Base-by-base conservation (phyloP, 495 filamentous ascomycete genomes). In the Aspergillus avenaceus region DNA sequence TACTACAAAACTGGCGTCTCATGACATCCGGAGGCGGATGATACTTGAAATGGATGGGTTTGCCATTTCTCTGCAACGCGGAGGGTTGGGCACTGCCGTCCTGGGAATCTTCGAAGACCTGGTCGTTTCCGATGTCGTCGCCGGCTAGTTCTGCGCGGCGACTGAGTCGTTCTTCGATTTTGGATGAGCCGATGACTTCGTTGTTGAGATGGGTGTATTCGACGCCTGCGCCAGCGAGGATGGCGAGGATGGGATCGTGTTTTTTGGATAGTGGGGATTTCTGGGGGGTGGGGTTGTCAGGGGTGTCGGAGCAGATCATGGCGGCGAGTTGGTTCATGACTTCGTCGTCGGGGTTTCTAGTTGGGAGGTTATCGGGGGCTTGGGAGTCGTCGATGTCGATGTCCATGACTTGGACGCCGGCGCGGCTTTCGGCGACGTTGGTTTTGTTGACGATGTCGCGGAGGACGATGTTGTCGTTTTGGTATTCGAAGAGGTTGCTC, bases 381-480 rank as follows among this genome's bases (percentile, higher is more conserved):
- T 50, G 44, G 45, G 14, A 27, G n/a, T 79, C 72, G 22, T 85
- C 77, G 14, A 88, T 67, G 29, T 96, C 82, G 29, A 95, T 69
- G 24, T 85, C 87, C 44, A 84, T 74, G 37, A 97, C 82, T 25
- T 82, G 77, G 8, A 98, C 88, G 1, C 90, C 95, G 2, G 85
- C 90, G 56, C 84, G 86, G 41, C 87, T 88, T 71, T 98, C 93
- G 4, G 93, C 93, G 36, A 98, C 81, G 63, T 98, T 97, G 44
- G 93, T 97, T 63, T 96, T 96, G 70, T 97, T 96, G 51, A 98
- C 87, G 53, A 97, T 96, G 37, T 97, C 88, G 19, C 88, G 78
- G 8, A 98, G 77, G 11, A 97, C 79, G 22, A 89, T 76, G 44
- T 88, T 85, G 50, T 95, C 83, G 40, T 80, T 81, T 52, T 91